Conservation (phyloP, 202 grass and related monocot genomes). For the Digitaria exilis region DNA sequence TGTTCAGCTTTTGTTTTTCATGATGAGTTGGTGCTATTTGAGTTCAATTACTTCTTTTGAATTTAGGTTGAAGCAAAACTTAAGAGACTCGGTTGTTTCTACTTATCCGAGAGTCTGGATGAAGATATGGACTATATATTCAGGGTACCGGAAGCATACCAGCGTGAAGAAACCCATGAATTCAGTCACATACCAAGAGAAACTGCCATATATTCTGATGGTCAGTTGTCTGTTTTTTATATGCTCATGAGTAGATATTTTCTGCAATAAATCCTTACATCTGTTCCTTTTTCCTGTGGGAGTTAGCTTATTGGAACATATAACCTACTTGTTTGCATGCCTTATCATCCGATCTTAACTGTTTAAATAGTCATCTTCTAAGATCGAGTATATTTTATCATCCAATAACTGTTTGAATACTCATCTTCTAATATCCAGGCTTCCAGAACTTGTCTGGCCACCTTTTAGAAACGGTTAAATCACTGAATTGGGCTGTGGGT, state of each 20-base stretch:
- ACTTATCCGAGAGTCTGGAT: slow-evolving; percentile 96
- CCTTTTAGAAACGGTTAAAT: slow-evolving; percentile 19
- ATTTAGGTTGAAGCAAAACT: slow-evolving; percentile 80
- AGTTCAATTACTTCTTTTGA: slow-evolving; percentile 33
- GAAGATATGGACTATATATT: slow-evolving; percentile 89
- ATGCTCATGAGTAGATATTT: background rate
- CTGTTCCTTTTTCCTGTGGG: background rate
- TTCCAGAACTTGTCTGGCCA: background rate
- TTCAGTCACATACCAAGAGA: slow-evolving; percentile 49
- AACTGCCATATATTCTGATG: slow-evolving; percentile 52
- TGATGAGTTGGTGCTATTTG: slow-evolving; percentile 8
- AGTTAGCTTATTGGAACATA: slow-evolving; percentile 17
- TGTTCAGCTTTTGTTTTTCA: slow-evolving; percentile 25
- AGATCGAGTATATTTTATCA: background rate
- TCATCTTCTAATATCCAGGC: slow-evolving; percentile 6
- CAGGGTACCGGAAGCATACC: slow-evolving; percentile 66
- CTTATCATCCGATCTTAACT: background rate
- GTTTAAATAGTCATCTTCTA: slow-evolving; percentile 21
- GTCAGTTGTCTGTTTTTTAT: slow-evolving; percentile 51
- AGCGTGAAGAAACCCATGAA: slow-evolving; percentile 53
- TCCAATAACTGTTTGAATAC: background rate
- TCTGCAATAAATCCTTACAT: background rate
- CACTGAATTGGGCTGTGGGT: background rate
- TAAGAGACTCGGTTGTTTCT: slow-evolving; percentile 86
- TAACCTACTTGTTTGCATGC: slow-evolving; percentile 29